A percentile compares a stretch with the other conserved stretches of the same genome.
These are phyloP conservation scores for Eremothecium coryli DNA, from an alignment of 1,139 yeast genomes.

Conservation along the genomic window DNA sequence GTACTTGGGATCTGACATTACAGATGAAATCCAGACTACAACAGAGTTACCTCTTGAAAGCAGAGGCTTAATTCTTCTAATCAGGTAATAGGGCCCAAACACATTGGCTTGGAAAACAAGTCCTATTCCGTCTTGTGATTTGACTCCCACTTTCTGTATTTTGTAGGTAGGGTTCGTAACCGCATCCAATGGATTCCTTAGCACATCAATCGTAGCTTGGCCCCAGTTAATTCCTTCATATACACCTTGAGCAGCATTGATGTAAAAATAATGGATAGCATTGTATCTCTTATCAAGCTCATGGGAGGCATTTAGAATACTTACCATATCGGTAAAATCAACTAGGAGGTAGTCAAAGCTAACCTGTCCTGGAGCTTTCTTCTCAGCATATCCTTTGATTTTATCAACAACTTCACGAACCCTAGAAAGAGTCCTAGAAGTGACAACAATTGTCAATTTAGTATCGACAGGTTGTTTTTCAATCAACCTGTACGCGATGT, in stretches of 20 bases:
- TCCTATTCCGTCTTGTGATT: constrained; percentile 68
- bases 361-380: constrained; percentile 43
- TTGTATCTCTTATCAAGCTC: constrained; percentile 57
- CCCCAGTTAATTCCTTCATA: constrained; percentile 82
- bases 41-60: constrained; percentile 49
- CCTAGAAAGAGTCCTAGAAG: constrained; percentile 80
- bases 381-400: constrained; percentile 45
- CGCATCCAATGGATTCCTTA: constrained; percentile 59
- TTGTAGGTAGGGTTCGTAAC: constrained; percentile 82
- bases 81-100: constrained; percentile 82
- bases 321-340: constrained; percentile 87
- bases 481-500: constrained; percentile 71
- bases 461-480: constrained; percentile 45
- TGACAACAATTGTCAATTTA: constrained; percentile 68
- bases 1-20: constrained; percentile 65
- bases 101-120: constrained; percentile 90
- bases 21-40: constrained; percentile 77
- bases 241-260: constrained; percentile 86
- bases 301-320: constrained; percentile 63
- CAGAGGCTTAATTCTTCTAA: constrained; percentile 50
- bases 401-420: constrained; percentile 65
- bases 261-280: constrained; percentile 65
- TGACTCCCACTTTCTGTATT: constrained; percentile 66
- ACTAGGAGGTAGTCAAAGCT: constrained; percentile 82
- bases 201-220: constrained; percentile 59